Evolutionary conservation across 2,329 filamentous ascomycete species (phyloP).

Genomic region (Seiridium cupressi): DNA sequence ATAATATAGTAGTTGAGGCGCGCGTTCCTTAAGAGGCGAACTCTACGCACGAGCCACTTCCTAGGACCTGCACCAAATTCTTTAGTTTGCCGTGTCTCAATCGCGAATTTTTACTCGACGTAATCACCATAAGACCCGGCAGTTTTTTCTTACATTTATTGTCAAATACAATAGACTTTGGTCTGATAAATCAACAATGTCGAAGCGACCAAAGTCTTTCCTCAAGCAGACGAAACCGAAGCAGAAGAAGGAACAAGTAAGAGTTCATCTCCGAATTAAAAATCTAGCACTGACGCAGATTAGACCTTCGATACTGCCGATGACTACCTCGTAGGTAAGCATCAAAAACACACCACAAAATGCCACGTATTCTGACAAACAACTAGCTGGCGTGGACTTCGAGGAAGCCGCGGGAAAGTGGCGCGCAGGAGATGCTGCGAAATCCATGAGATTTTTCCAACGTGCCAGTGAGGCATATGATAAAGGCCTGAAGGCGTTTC

Average conservation of each 20-base stretch:
- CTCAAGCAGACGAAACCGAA: constrained; percentile 18
- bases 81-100: neutral
- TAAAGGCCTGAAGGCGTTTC: constrained; percentile 59
- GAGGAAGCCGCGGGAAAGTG: constrained; percentile 75
- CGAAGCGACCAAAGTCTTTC: constrained; percentile 13
- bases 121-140: neutral
- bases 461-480: constrained; percentile 67
- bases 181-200: neutral
- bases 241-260: constrained; percentile 17
- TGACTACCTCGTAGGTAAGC: constrained; percentile 62
- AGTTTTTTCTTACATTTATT: neutral
- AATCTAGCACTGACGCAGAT: constrained; percentile 9
- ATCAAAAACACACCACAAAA: neutral
- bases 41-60: neutral
- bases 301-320: constrained; percentile 60
- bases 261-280: neutral
- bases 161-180: too few species aligned
- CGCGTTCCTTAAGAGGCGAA: neutral
- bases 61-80: neutral
- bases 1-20: too few species aligned
- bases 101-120: neutral
- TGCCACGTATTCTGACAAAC: neutral
- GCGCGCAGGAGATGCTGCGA: constrained; percentile 67
- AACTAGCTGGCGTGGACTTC: constrained; percentile 59
- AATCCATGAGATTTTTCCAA: constrained; percentile 54